Percentiles rank a stretch among this genome's conserved stretches.
These are phyloP conservation scores for Trichoderma lentiforme DNA, from an alignment of 2,329 filamentous ascomycete genomes.

Conservation along the genomic window DNA sequence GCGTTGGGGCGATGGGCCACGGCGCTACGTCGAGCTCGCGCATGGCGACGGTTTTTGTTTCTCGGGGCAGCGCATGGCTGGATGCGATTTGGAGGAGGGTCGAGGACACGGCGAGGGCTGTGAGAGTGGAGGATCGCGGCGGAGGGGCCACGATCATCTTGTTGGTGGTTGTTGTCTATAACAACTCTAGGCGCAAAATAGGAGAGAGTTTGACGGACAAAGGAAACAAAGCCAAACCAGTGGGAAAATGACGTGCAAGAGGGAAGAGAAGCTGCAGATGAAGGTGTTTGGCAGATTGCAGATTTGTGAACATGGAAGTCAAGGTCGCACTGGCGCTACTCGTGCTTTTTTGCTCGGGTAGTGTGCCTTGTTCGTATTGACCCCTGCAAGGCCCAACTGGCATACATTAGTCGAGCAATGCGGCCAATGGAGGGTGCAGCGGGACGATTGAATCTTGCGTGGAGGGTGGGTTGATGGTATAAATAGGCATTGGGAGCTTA, in stretches of 20 bases:
- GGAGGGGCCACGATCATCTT: conserved; percentile 16
- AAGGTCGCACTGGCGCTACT: neutral
- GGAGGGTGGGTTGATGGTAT: neutral
- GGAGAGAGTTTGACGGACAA: neutral
- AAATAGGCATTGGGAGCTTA: neutral
- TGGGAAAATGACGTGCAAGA: neutral
- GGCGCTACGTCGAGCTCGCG: conserved; percentile 39
- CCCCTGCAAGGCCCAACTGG: conserved; percentile 10
- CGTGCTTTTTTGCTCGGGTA: neutral
- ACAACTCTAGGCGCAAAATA: neutral
- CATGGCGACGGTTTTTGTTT: conserved; percentile 37
- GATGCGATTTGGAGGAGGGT: conserved; percentile 30
- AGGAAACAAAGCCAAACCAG: neutral
- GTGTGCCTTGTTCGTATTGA: conserved; percentile 16
- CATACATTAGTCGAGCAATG: conserved; percentile 9
- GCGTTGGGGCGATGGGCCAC: conserved; percentile 40
- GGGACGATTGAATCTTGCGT: neutral
- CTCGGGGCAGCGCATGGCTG: conserved; percentile 40
- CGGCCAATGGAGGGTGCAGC: conserved; percentile 5
- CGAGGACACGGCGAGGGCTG: conserved; percentile 12
- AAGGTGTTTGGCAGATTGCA: conserved; percentile 1
- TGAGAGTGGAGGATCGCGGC: conserved; percentile 8
- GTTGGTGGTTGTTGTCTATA: neutral
- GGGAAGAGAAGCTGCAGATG: neutral
- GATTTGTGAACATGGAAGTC: neutral